Evolutionary conservation across 768 basidiomycete genomes (phyloP), one percentile per base, ranked within the genome.

Genomic region (Coprinopsis strossmayeri): DNA sequence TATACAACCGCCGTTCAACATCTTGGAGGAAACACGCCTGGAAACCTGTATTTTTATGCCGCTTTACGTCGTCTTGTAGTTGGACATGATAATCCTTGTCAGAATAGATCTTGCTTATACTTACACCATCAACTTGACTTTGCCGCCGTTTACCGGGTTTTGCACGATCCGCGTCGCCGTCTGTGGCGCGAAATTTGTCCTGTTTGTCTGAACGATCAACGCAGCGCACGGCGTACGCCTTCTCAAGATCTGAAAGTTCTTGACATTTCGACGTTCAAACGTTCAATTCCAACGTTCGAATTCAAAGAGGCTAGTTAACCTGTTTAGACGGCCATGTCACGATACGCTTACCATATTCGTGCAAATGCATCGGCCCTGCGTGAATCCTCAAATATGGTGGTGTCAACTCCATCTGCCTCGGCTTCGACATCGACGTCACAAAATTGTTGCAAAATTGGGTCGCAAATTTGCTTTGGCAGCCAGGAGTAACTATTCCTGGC

Each of bases 1-100:
- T 39, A 45, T 28, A 51, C 40, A 43, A 23, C 28, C 34, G 17
- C 35, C 30, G 41, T 13, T 30, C 27, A n/a, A n/a, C n/a, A 46
- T 51, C 45, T 51, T 51, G 50, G 50, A 46, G 44, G 50, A 46
- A 39, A 18, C 49, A 50, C 41, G 25, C 18, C 34, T 20, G 35
- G 44, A 34, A 45, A 37, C 15, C 37, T 51, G 50, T 46, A 43
- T 42, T 44, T 44, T 37, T 32, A 32, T 34, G 4, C 12, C n/a
- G 24, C 50, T 32, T 38, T 54, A 42, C 21, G 21, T 24, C 15
- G 15, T 42, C 40, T 42, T 42, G 40, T 24, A 42, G 11, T 26
- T 42, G 35, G 11, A 38, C 35, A 11, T 38, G 18, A 38, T 38
- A 38, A 38, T 38, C 10, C 17, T 38, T 38, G 35, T 17, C 9